Conservation (phyloP, 1,284 basidiomycete species). For the Leccinum subrobustum region DNA sequence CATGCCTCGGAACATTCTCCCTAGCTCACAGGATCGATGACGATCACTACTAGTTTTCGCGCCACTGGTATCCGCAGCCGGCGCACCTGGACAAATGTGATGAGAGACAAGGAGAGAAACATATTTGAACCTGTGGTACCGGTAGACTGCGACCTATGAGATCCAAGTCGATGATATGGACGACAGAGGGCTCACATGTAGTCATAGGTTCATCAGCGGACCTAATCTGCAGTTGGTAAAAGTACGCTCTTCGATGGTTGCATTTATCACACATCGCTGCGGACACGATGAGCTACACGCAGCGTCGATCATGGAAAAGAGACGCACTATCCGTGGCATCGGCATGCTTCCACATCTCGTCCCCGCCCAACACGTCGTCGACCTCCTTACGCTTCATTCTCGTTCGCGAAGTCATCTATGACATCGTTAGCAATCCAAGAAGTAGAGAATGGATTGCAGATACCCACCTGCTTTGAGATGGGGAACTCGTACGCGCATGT, state of each 20-base stretch:
- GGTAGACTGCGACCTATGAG: slow-evolving; percentile 40
- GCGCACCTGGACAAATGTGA: slow-evolving; percentile 43
- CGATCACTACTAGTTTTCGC: slow-evolving; percentile 46
- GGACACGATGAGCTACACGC: not conserved
- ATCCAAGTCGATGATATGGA: slow-evolving; percentile 5
- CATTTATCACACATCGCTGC: slow-evolving; percentile 88
- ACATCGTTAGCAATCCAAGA: not conserved
- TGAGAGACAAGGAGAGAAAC: not conserved
- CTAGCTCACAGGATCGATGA: not conserved
- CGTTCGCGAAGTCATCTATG: slow-evolving; percentile 84
- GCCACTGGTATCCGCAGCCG: slow-evolving; percentile 58
- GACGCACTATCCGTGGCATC: slow-evolving; percentile 79
- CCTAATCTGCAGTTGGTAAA: slow-evolving; percentile 94
- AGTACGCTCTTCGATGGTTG: slow-evolving; percentile 84
- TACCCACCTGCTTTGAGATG: slow-evolving; percentile 71
- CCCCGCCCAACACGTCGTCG: slow-evolving; percentile 92
- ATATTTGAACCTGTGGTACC: slow-evolving; percentile 29
- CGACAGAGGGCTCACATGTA: slow-evolving; percentile 67
- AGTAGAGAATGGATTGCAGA: not conserved
- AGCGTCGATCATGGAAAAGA: slow-evolving; percentile 5
- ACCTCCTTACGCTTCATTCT: slow-evolving; percentile 83
- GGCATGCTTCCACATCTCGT: slow-evolving; percentile 94
- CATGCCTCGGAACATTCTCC: not conserved
- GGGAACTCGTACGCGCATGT: slow-evolving; percentile 96
- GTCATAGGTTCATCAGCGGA: slow-evolving; percentile 98